These are phyloP conservation scores for Xylariaceae sp. DNA, from an alignment of 2,329 filamentous ascomycete species.

Conservation along the genomic window DNA sequence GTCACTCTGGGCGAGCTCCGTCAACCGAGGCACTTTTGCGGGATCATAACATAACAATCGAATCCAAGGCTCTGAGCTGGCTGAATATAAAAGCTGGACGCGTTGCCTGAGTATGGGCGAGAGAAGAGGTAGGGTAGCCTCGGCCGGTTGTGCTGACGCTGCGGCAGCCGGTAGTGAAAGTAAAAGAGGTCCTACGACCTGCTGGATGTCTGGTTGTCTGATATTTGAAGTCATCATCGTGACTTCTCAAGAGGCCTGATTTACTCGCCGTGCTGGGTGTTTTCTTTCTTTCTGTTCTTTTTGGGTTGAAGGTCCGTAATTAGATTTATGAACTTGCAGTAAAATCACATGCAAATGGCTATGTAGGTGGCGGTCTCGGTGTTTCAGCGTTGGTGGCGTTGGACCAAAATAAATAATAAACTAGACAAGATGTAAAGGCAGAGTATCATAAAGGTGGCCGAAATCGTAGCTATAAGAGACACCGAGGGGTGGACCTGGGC, in stretches of 20 bases:
- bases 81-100: conserved; percentile 63
- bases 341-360: conserved; percentile 28
- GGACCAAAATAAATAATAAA: not conserved
- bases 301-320: no score
- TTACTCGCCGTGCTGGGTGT: conserved; percentile 23
- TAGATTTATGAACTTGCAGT: conserved; percentile 8
- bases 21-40: conserved; percentile 58
- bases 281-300: no score
- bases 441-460: not conserved
- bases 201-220: conserved; percentile 48
- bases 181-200: conserved; percentile 59
- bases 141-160: conserved; percentile 59
- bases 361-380: not conserved
- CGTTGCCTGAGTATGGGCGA: conserved; percentile 68
- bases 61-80: conserved; percentile 70
- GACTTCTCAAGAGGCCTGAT: conserved; percentile 6
- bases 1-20: conserved; percentile 63
- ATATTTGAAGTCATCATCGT: conserved; percentile 39
- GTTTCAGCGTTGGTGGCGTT: not conserved
- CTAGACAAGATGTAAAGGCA: not conserved
- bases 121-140: conserved; percentile 60
- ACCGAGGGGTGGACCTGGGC: not conserved
- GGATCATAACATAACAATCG: conserved; percentile 71
- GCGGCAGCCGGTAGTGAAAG: conserved; percentile 62
- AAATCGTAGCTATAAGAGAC: not conserved